Conservation (phyloP, 805 yeast species). For the Schwanniomyces pseudopolymorphus region DNA sequence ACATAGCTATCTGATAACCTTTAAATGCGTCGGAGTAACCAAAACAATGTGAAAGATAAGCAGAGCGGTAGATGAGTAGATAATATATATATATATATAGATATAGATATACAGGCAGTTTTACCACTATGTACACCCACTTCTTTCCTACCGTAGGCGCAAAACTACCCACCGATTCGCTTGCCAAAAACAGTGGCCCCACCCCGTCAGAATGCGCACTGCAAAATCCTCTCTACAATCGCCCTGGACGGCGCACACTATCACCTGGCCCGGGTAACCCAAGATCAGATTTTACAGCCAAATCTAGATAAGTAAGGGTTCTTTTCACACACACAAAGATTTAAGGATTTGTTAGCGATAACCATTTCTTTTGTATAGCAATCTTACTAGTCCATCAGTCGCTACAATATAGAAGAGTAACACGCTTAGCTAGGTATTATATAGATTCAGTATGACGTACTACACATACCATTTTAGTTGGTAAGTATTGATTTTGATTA, state of each 20-base stretch:
- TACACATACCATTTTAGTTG: constrained; percentile 15
- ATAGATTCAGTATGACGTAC: constrained; percentile 8
- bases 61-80: too few species aligned
- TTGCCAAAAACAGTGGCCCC: too few species aligned
- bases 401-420: background rate
- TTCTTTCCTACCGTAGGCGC: too few species aligned
- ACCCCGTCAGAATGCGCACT: too few species aligned
- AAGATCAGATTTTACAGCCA: constrained; percentile 5
- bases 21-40: too few species aligned
- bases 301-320: background rate
- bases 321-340: background rate
- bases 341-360: background rate
- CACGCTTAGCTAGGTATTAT: background rate
- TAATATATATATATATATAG: too few species aligned
- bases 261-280: background rate
- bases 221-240: too few species aligned
- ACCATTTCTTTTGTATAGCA: background rate
- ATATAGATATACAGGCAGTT: too few species aligned
- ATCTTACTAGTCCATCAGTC: background rate
- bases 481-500: constrained; percentile 12
- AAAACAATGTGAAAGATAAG: too few species aligned
- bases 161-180: too few species aligned
- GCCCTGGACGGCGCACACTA: background rate
- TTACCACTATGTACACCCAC: too few species aligned
- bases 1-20: too few species aligned